Evolutionary conservation across 164 flowering plant species (phyloP).

Genomic region (Pachysandra terminalis): DNA sequence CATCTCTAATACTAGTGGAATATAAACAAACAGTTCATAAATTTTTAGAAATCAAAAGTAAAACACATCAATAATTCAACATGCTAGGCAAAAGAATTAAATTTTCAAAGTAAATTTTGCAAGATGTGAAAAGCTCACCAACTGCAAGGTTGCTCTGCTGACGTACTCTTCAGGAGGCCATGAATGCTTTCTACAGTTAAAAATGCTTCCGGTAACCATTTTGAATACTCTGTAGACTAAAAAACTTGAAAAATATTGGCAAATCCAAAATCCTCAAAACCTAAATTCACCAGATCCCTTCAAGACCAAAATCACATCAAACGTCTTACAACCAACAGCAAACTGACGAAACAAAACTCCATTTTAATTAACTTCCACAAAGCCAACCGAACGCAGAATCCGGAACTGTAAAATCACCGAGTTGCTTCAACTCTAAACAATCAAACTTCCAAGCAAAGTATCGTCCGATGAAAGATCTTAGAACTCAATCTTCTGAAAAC

Average conservation of each 20-base stretch:
- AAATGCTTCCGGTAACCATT: constrained; percentile 70
- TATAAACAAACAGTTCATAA: no score
- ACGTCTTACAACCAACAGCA: neutral
- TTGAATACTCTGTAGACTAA: neutral
- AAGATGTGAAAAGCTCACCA: constrained; percentile 37
- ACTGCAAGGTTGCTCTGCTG: constrained; percentile 54
- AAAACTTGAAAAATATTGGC: no score
- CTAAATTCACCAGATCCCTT: neutral
- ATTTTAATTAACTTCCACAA: neutral
- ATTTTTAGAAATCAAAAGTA: neutral
- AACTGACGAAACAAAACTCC: neutral
- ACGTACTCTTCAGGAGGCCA: constrained; percentile 92
- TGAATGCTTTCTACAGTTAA: constrained; percentile 66
- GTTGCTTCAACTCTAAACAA: constrained; percentile 2
- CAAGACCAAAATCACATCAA: neutral
- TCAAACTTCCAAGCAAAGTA: neutral
- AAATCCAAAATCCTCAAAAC: neutral
- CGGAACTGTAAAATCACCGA: neutral
- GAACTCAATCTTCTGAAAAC: neutral
- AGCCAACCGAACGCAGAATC: neutral
- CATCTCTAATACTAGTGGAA: neutral
- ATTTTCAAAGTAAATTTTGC: neutral
- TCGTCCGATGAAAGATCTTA: neutral
- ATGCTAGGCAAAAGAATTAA: neutral
- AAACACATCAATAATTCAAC: no score